Base-by-base conservation (phyloP, 495 filamentous ascomycete species). In the Pseudevernia furfuracea region DNA sequence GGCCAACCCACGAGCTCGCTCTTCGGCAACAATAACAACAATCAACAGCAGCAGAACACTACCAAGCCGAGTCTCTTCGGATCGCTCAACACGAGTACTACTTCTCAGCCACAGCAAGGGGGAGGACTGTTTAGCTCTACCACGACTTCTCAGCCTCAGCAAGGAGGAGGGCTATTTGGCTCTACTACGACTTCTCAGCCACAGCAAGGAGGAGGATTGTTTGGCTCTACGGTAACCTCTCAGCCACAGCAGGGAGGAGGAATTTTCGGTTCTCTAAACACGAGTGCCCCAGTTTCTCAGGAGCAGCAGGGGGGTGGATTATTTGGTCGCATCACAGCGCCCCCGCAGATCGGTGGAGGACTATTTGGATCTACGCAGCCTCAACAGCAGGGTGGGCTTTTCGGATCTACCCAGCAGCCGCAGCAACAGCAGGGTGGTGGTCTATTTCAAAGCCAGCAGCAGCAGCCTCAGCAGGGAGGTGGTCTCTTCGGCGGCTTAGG, bases 31-130 rank as follows among this genome's bases (percentile, higher is more conserved):
- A 60, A 62, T 23, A 66, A 63, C 66, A 72, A 67, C 64, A 73
- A 74, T 58, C 70, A 74, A 37, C 71, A 66, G 62, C 60, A 72
- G 15, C 67, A 70, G 10, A 73, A 68, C 63, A 55, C 52, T 17
- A 55, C 30, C 52, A 79, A 77, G 64, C 67, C 72, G 38, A 78
- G 69, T 63, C 66, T 72, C 36, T 79, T 80, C 67, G 77, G 74
- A 53, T 66, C 25, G 17, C 52, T 43, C 14, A 67, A 70, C 23
- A 55, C 41, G 17, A 64, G 62, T 46, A 53, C 66, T 2, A 41
- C 62, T 0, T 57, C 61, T 14, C 65, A 67, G 46, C 41, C 25
- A 19, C 56, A 48, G 30, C 43, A 43, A 36, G n/a, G 41, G 28
- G 60, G 55, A 43, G 56, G 67, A 0, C 30, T 69, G 15, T 69